Percentiles rank a stretch among this genome's conserved stretches.
phyloP scores from a whole-genome alignment of 202 grass and related monocot genomes.

The Musa balbisiana region DNA sequence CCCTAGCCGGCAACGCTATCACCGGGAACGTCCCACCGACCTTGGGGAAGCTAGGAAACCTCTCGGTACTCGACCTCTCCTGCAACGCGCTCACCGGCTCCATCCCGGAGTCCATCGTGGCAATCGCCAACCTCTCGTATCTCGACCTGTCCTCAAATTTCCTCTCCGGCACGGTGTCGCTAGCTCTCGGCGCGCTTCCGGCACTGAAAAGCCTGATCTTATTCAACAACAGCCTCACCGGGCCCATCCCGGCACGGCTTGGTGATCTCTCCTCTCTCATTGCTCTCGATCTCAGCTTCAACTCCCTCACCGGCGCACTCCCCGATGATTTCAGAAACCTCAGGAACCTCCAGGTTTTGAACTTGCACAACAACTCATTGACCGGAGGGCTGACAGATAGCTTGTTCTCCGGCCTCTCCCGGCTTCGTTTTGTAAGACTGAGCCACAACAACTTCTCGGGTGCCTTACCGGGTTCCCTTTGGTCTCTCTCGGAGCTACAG shows the following conservation, averaged over 20 bases:
- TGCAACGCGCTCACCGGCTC: conserved; percentile 1
- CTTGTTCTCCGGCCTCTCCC: conserved; percentile 11
- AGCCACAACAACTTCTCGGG: conserved; percentile 18
- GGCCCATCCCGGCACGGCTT: conserved; percentile 1
- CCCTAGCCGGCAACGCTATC: conserved; percentile 42
- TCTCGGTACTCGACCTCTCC: conserved; percentile 10
- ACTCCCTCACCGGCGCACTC: conserved; percentile 4
- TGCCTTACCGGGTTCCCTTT: conserved; percentile 28
- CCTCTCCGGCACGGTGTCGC: conserved; percentile 48
- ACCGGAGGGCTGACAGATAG: conserved; percentile 11
- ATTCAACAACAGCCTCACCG: conserved; percentile 42
- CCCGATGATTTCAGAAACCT: conserved; percentile 16
- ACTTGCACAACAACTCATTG: conserved; percentile 1
- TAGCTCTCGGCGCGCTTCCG: conserved; percentile 36
- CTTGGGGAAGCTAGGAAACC: background rate
- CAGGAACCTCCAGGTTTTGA: background rate
- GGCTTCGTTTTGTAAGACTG: conserved; percentile 1
- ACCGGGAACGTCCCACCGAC: conserved; percentile 6
- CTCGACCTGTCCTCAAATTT: conserved; percentile 21
- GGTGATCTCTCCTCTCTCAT: conserved; percentile 14
- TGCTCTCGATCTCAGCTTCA: conserved; percentile 4
- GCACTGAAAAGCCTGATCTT: conserved; percentile 45
- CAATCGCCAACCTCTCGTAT: background rate
- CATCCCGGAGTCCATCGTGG: background rate
- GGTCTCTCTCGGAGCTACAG: conserved; percentile 41